These are phyloP conservation scores for Penicillium alfredii DNA, from an alignment of 495 filamentous ascomycete species.

Conservation along the genomic window DNA sequence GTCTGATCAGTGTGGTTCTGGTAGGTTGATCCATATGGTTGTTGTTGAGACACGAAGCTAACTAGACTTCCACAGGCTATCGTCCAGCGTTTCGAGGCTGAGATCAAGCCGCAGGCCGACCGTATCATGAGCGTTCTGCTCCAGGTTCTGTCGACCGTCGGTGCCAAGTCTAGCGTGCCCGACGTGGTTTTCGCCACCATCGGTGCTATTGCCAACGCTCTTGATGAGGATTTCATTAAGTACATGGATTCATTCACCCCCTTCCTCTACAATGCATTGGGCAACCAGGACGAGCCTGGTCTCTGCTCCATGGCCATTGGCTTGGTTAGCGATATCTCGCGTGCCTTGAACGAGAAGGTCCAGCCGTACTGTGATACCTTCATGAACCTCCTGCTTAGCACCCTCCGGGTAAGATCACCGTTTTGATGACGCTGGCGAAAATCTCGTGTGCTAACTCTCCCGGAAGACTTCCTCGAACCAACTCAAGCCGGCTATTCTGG, in stretches of 20 bases:
- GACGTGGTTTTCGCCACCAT: slow-evolving; percentile 88
- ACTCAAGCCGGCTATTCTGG: slow-evolving; percentile 95
- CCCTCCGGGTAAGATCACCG: slow-evolving; percentile 65
- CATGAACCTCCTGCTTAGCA: slow-evolving; percentile 93
- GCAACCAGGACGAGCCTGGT: slow-evolving; percentile 89
- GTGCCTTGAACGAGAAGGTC: slow-evolving; percentile 80
- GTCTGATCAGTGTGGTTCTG: slow-evolving; percentile 81
- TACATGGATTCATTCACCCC: slow-evolving; percentile 95
- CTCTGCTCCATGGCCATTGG: slow-evolving; percentile 97
- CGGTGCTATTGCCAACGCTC: slow-evolving; percentile 74
- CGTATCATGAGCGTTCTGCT: slow-evolving; percentile 87
- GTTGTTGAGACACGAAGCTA: no score
- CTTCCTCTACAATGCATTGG: slow-evolving; percentile 86
- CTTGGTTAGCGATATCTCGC: slow-evolving; percentile 89
- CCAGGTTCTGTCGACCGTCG: slow-evolving; percentile 68
- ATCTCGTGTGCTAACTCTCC: slow-evolving; percentile 1
- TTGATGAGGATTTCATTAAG: slow-evolving; percentile 87
- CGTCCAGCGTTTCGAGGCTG: slow-evolving; percentile 83
- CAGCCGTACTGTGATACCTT: slow-evolving; percentile 93
- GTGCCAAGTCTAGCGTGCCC: slow-evolving; percentile 86
- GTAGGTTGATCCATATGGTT: no score
- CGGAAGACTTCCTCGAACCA: slow-evolving; percentile 68
- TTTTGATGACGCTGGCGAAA: no score
- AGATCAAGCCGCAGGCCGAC: slow-evolving; percentile 86
- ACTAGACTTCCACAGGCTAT: no score